Conservation (phyloP, 306 rosid species). For the Aeschynomene evenia region DNA sequence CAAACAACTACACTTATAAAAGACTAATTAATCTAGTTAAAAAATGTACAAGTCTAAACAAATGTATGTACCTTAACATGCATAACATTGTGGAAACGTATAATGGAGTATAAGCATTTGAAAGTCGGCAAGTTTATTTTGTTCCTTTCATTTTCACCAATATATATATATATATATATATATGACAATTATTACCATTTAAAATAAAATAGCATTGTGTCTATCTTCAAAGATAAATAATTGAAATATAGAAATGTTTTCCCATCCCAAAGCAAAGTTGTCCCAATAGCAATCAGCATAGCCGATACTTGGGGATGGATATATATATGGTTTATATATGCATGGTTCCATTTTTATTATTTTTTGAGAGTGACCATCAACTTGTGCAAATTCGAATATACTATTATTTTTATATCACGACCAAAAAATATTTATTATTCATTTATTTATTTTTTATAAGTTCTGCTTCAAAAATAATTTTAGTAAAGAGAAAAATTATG, state of each 20-base stretch:
- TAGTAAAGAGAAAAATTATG: not conserved
- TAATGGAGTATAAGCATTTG: not conserved
- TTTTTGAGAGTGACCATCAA: not conserved
- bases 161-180: too few species aligned
- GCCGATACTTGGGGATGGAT: constrained; percentile 28
- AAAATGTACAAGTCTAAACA: too few species aligned
- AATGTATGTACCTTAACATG: too few species aligned
- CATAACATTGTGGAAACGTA: not conserved
- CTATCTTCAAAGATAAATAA: not conserved
- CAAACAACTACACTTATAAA: too few species aligned
- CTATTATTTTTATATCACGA: too few species aligned
- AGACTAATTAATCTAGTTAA: too few species aligned
- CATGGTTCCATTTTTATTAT: constrained; percentile 31
- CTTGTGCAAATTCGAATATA: not conserved
- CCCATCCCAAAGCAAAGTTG: not conserved
- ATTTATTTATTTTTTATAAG: not conserved
- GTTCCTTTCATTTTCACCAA: not conserved
- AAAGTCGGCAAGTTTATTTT: not conserved
- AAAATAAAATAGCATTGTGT: not conserved
- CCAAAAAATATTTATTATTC: not conserved
- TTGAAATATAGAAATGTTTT: not conserved
- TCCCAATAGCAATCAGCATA: constrained; percentile 9
- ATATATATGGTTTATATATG: too few species aligned
- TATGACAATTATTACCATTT: too few species aligned
- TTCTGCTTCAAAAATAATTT: not conserved